phyloP scores from a whole-genome alignment of 495 filamentous ascomycete genomes.

The Aspergillus egyptiacus region DNA sequence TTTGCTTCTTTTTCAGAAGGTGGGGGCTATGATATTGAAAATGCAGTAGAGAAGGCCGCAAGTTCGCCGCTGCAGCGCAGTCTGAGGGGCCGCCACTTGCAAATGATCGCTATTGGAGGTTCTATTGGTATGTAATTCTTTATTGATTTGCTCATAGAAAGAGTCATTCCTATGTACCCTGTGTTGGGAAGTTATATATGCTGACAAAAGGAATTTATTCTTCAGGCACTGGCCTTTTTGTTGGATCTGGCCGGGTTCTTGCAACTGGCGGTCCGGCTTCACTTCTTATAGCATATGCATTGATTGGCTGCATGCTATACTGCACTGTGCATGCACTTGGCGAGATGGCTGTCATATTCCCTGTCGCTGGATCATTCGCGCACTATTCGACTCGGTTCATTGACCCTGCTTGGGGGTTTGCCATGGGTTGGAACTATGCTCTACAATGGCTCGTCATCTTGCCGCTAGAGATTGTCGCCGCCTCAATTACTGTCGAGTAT shows the following conservation, averaged over 20 bases:
- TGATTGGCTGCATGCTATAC: constrained; percentile 87
- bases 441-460: constrained; percentile 88
- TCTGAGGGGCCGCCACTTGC: constrained; percentile 79
- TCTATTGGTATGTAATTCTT: constrained; percentile 64
- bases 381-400: constrained; percentile 89
- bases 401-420: constrained; percentile 95
- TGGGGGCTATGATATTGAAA: constrained; percentile 66
- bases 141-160: background rate
- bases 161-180: too few species aligned
- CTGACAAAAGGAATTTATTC: constrained; percentile 3
- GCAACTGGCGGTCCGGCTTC: constrained; percentile 78
- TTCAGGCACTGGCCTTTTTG: constrained; percentile 82
- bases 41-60: constrained; percentile 69
- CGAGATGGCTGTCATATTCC: constrained; percentile 87
- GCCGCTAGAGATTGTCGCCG: constrained; percentile 86
- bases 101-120: constrained; percentile 97
- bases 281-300: constrained; percentile 69
- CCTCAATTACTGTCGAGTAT: constrained; percentile 80
- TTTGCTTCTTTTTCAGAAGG: constrained; percentile 51
- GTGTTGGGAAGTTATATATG: too few species aligned
- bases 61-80: constrained; percentile 67
- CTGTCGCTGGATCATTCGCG: constrained; percentile 87
- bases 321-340: constrained; percentile 88
- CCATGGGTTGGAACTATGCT: constrained; percentile 98
- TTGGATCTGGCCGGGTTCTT: constrained; percentile 76